These are phyloP conservation scores for Hippophae gyantsensis DNA, from an alignment of 306 rosid genomes.

Conservation along the genomic window DNA sequence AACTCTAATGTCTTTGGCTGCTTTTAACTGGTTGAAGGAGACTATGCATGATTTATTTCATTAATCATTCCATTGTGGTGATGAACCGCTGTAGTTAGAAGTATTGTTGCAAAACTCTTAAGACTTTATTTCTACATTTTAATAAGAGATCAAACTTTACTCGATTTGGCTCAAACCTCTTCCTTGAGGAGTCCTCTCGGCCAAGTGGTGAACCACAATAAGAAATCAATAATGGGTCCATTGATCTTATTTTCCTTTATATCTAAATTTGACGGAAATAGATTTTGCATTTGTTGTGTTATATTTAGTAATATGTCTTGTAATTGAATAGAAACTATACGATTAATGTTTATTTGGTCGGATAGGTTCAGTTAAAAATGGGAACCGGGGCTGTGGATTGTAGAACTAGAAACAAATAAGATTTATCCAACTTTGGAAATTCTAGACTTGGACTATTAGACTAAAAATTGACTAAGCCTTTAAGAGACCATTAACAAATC, in stretches of 20 bases:
- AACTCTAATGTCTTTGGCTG: slow-evolving; percentile 6
- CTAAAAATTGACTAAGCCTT: neutral
- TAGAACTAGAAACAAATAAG: neutral
- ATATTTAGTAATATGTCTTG: neutral
- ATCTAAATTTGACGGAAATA: neutral
- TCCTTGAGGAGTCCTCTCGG: too few species aligned
- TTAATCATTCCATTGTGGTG: neutral
- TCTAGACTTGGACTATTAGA: neutral
- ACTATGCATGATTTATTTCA: neutral
- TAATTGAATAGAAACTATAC: neutral
- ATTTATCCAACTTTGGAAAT: neutral
- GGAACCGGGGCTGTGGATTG: neutral
- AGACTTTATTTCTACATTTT: too few species aligned
- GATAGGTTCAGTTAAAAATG: neutral
- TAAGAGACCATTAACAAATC: too few species aligned
- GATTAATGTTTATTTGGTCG: neutral
- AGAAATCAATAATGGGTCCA: neutral
- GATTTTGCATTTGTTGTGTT: too few species aligned
- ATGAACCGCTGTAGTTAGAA: too few species aligned
- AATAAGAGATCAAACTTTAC: too few species aligned
- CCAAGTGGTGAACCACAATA: too few species aligned
- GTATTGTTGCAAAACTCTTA: too few species aligned
- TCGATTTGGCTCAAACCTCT: too few species aligned
- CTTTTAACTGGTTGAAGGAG: slow-evolving; percentile 4
- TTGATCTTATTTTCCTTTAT: neutral